Percentiles rank a stretch among this genome's conserved stretches.
Conservation (phyloP, 2,329 filamentous ascomycete species). For the Phialocephala subalpina region DNA sequence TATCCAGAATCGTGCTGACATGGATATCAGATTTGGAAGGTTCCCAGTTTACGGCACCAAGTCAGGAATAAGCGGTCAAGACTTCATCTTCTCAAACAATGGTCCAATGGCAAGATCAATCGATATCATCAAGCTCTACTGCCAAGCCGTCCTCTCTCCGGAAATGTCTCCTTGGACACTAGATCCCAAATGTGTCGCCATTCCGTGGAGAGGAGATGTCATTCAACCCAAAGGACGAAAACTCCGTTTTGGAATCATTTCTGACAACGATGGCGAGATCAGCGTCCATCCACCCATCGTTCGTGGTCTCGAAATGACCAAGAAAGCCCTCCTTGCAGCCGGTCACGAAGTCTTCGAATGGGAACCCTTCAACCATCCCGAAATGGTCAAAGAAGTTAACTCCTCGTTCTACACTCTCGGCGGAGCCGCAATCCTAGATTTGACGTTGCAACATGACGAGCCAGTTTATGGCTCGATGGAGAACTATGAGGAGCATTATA, state of each 20-base stretch:
- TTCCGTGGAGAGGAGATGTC: slow-evolving; percentile 48
- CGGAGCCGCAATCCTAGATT: slow-evolving; percentile 41
- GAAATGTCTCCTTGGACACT: slow-evolving; percentile 46
- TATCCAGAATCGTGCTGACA: slow-evolving; percentile 1
- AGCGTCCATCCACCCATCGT: slow-evolving; percentile 49
- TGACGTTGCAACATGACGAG: slow-evolving; percentile 40
- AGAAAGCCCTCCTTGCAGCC: slow-evolving; percentile 44
- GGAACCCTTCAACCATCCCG: slow-evolving; percentile 44
- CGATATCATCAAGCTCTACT: slow-evolving; percentile 46
- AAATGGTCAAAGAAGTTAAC: slow-evolving; percentile 41
- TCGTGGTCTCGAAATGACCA: slow-evolving; percentile 45
- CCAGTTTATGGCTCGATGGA: slow-evolving; percentile 42
- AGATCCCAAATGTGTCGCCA: slow-evolving; percentile 48
- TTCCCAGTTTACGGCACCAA: slow-evolving; percentile 48
- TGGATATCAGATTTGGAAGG: slow-evolving; percentile 43
- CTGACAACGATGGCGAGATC: slow-evolving; percentile 46
- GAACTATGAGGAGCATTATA: slow-evolving; percentile 39
- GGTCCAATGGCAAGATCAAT: slow-evolving; percentile 49
- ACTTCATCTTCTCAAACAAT: slow-evolving; percentile 49
- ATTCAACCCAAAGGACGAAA: slow-evolving; percentile 46
- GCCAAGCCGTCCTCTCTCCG: slow-evolving; percentile 45
- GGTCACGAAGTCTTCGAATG: slow-evolving; percentile 49
- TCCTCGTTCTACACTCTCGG: slow-evolving; percentile 45
- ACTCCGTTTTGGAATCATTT: slow-evolving; percentile 48
- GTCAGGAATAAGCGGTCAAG: slow-evolving; percentile 48